Base-by-base conservation (phyloP, 805 yeast species). In the Ogataea dorogensis region DNA sequence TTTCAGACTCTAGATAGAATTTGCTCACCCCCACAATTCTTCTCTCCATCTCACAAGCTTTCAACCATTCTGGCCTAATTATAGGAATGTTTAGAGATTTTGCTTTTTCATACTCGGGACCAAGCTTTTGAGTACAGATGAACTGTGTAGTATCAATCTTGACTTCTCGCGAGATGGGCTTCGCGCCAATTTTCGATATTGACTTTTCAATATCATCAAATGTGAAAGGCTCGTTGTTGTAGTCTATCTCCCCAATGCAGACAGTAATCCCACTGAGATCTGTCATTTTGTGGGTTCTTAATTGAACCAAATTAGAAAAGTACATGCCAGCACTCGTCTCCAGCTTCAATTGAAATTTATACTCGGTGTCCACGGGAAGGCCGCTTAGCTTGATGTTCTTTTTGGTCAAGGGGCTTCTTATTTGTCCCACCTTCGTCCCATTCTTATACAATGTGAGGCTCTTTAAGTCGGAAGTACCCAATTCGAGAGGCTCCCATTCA, bases 41-140 rank as follows among this genome's bases (percentile, higher is more conserved):
- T 50, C 93, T 77, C 54, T 89, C 97, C 27, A 72, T 60, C 51
- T 86, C 95, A 65, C 98, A 93, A 0, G 97, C 96, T 60, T 84
- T 82, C 39, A 93, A 67, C 98, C 98, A 93, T 58, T 93, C 97
- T 0, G 98, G 98, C 59, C 95, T 75, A 17, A 93, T 89, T 24
- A 93, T 76, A 2, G 98, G 98, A 38, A 93, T 87, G 56, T 88
- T 93, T 66, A 78, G 75, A 35, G 82, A 88, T 43, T 73, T 71
- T 1, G 98, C 98, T 56, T 78, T 81, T 44, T 79, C 70, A 65
- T 76, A 84, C 12, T 80, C 71, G 33, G 67, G 62, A n/a, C 86
- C 87, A 26, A 67, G 66, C 31, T 79, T 79, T 14, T 75, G 71
- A 11, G 94, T 81, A 44, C 84, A 74, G n/a, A 93, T 70, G 54